phyloP scores from a whole-genome alignment of 2,329 filamentous ascomycete species.

The Coniochaeta sp. region DNA sequence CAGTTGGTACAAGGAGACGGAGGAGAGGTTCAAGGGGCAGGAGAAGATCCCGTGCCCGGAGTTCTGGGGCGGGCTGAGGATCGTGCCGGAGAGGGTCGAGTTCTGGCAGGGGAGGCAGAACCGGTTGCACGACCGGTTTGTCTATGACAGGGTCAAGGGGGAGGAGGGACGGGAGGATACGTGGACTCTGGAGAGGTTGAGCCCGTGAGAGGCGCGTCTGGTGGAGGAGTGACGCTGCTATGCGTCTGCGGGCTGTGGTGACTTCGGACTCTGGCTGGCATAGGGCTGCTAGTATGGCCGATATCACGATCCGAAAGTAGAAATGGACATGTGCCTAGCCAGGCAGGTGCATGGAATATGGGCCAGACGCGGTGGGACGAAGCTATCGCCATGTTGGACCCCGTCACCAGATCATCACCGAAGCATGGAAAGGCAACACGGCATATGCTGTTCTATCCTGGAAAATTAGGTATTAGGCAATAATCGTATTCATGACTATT shows the following conservation, averaged over 20 bases:
- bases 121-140: conserved; percentile 88
- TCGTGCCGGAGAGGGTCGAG: conserved; percentile 81
- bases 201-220: conserved; percentile 35
- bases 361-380: too few relatives aligned
- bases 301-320: too few relatives aligned
- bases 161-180: conserved; percentile 24
- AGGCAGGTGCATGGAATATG: too few relatives aligned
- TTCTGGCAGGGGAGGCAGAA: conserved; percentile 94
- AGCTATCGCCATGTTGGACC: too few relatives aligned
- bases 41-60: conserved; percentile 84
- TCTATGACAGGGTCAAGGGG: conserved; percentile 58
- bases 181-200: conserved; percentile 68
- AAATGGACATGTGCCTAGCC: too few relatives aligned
- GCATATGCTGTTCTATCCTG: not conserved
- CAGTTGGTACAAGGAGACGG: conserved; percentile 66
- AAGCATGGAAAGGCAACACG: not conserved
- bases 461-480: not conserved
- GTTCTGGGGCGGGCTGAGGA: conserved; percentile 88
- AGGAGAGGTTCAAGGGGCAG: conserved; percentile 64
- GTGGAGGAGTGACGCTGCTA: not conserved
- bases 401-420: too few relatives aligned
- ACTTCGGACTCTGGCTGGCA: not conserved
- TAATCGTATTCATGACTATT: not conserved
- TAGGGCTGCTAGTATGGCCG: not conserved
- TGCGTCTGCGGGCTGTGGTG: not conserved